Conservation (phyloP, 148 eudicot species). For the Rhododendron griersonianum region DNA sequence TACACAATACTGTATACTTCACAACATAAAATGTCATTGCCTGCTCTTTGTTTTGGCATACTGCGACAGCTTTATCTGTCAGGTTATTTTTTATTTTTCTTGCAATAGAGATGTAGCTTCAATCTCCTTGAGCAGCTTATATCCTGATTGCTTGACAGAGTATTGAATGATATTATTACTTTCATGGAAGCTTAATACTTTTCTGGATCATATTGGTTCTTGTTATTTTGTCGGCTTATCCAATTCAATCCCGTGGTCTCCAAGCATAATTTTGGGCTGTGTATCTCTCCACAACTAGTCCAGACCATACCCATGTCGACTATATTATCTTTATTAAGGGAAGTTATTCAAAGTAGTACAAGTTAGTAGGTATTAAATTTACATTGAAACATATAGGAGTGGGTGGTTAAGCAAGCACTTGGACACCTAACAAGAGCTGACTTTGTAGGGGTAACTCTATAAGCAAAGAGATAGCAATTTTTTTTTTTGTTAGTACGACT, state of each 20-base stretch:
- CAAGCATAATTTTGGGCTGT: background rate
- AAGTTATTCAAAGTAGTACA: background rate
- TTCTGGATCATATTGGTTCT: background rate
- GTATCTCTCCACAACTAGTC: background rate
- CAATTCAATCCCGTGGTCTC: background rate
- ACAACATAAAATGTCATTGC: background rate
- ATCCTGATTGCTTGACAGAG: background rate
- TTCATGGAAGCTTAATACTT: background rate
- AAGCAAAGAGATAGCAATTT: background rate
- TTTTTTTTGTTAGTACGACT: background rate
- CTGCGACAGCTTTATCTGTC: background rate
- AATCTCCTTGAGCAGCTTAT: background rate
- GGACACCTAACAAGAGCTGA: background rate
- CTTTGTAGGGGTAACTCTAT: background rate
- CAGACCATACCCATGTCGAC: background rate
- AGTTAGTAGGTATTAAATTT: background rate
- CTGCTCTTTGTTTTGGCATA: background rate
- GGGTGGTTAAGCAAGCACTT: background rate
- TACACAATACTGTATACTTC: background rate
- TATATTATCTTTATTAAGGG: background rate
- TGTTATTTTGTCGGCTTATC: background rate
- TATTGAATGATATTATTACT: background rate
- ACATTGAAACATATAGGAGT: background rate
- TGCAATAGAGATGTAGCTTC: background rate
- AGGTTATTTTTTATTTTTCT: background rate